phyloP scores from a whole-genome alignment of 1,139 yeast genomes.

The Suhomyces taliae region DNA sequence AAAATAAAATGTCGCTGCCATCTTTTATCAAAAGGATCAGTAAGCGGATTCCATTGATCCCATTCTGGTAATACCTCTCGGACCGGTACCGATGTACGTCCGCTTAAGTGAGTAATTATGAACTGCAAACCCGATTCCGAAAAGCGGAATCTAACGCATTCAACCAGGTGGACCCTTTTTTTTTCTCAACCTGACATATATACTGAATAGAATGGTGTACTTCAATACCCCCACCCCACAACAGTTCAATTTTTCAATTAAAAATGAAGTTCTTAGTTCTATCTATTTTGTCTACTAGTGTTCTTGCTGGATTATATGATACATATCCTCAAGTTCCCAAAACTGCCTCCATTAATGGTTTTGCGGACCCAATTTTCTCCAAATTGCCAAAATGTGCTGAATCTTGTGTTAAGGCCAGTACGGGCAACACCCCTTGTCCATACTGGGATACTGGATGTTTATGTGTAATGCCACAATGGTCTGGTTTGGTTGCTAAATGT shows the following conservation, averaged over 20 bases:
- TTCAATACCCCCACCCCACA: not conserved
- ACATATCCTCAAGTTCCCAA: conserved; percentile 51
- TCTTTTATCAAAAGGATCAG: not conserved
- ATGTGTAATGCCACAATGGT: conserved; percentile 52
- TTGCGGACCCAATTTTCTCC: conserved; percentile 45
- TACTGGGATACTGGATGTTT: conserved; percentile 58
- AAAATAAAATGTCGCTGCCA: not conserved
- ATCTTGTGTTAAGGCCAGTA: conserved; percentile 37
- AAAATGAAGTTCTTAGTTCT: not conserved
- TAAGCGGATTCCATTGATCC: not conserved
- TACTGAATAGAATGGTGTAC: too few species aligned
- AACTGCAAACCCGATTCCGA: too few species aligned
- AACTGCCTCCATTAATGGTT: conserved; percentile 52
- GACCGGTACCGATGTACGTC: not conserved
- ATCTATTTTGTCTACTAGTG: not conserved
- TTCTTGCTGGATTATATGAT: conserved; percentile 18
- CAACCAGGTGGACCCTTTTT: too few species aligned
- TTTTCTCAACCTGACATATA: too few species aligned
- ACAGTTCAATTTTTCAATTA: not conserved
- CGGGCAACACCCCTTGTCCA: conserved; percentile 46
- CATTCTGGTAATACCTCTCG: not conserved
- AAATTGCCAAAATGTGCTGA: conserved; percentile 45
- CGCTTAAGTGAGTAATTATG: not conserved
- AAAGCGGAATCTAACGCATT: too few species aligned
- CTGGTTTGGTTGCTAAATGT: conserved; percentile 46